A percentile compares a stretch with the other conserved stretches of the same genome.
These are phyloP conservation scores for Calamus simplicifolius DNA, from an alignment of 176 grass and related monocot genomes.

Conservation along the genomic window DNA sequence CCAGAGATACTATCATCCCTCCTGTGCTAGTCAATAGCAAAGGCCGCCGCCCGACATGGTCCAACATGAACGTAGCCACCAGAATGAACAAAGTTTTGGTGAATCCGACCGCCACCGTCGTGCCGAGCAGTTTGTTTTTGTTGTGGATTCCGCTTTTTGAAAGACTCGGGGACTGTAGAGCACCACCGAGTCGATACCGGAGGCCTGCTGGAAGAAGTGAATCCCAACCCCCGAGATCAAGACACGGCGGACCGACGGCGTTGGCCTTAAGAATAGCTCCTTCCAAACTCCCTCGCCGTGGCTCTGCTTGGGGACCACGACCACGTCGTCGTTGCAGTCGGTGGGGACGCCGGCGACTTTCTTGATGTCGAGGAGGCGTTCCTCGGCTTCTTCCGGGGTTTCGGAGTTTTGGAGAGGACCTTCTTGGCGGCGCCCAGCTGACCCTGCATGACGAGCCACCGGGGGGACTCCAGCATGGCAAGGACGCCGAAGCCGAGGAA, in stretches of 20 bases:
- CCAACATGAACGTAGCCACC: slow-evolving; percentile 42
- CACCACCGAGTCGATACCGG: slow-evolving; percentile 55
- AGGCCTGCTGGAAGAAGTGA: slow-evolving; percentile 74
- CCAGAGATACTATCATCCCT: slow-evolving; percentile 41
- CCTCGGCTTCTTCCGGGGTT: slow-evolving; percentile 33
- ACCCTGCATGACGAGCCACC: slow-evolving; percentile 83
- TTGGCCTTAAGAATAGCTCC: slow-evolving; percentile 24
- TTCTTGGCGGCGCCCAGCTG: slow-evolving; percentile 30
- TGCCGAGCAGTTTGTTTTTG: slow-evolving; percentile 39
- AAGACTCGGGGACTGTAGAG: slow-evolving; percentile 59
- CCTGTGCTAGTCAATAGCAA: slow-evolving; percentile 46
- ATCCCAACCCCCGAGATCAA: slow-evolving; percentile 34
- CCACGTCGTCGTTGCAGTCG: slow-evolving; percentile 13
- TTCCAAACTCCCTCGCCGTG: slow-evolving; percentile 16
- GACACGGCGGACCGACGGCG: slow-evolving; percentile 27
- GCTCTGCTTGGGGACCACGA: not conserved
- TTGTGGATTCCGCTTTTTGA: slow-evolving; percentile 32
- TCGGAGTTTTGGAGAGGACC: slow-evolving; percentile 57
- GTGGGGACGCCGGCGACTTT: slow-evolving; percentile 19
- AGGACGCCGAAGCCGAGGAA: not conserved
- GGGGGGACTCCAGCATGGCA: slow-evolving; percentile 42
- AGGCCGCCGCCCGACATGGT: slow-evolving; percentile 38
- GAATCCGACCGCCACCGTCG: slow-evolving; percentile 50
- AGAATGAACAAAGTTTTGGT: slow-evolving; percentile 60
- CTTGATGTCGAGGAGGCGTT: slow-evolving; percentile 45